Evolutionary conservation across 2,329 filamentous ascomycete genomes (phyloP).

Genomic region (Calonectria multiphialidica): DNA sequence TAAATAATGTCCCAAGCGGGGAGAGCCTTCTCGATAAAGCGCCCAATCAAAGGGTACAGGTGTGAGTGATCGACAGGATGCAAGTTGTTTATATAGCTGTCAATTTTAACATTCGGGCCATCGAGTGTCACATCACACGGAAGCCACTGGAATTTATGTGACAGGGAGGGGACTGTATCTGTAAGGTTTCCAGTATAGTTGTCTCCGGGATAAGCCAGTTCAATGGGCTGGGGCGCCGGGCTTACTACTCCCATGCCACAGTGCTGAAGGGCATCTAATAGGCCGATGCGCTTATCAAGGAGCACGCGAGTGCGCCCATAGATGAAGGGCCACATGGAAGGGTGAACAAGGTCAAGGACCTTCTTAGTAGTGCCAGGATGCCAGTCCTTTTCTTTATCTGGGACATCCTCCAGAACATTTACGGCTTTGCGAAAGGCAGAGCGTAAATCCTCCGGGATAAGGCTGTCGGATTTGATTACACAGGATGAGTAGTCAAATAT

Average conservation of each 20-base stretch:
- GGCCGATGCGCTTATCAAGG: conserved; percentile 42
- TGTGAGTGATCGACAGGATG: conserved; percentile 55
- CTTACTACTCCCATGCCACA: conserved; percentile 34
- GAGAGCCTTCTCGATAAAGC: conserved; percentile 54
- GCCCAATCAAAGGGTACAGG: conserved; percentile 56
- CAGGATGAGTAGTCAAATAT: conserved; percentile 35
- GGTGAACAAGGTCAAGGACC: conserved; percentile 30
- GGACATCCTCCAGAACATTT: conserved; percentile 25
- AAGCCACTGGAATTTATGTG: conserved; percentile 45
- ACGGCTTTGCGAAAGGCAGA: conserved; percentile 24
- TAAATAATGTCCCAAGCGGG: conserved; percentile 59
- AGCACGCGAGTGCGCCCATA: conserved; percentile 48
- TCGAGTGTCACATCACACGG: conserved; percentile 54
- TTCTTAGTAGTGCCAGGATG: conserved; percentile 16
- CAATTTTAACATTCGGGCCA: conserved; percentile 45
- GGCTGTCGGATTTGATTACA: conserved; percentile 37
- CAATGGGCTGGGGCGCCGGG: conserved; percentile 57
- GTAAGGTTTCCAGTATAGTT: conserved; percentile 54
- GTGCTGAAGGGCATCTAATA: conserved; percentile 30
- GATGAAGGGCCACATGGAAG: conserved; percentile 33
- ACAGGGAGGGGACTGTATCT: conserved; percentile 62
- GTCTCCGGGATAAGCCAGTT: conserved; percentile 61
- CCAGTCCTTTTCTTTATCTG: conserved; percentile 26
- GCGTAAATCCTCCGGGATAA: conserved; percentile 18
- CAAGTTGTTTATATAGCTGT: conserved; percentile 66